Base-by-base conservation (phyloP, 306 rosid genomes). In the Ormosia emarginata region DNA sequence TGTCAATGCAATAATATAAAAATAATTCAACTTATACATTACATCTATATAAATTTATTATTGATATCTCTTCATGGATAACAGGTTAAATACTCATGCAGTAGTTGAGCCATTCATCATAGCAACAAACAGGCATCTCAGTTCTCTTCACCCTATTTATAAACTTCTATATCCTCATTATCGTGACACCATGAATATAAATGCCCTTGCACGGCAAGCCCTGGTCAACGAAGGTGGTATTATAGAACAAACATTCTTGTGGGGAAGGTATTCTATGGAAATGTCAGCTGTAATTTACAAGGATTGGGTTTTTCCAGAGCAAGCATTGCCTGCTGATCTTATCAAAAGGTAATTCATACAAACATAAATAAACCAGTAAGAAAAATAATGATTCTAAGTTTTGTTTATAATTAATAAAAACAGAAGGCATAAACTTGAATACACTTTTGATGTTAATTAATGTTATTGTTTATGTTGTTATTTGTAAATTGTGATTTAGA, bases 31-130 rank as follows among this genome's bases (percentile, higher is more conserved):
- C 39, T 2, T 3, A 17, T 33, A 29, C 43, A 24, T 47, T 44
- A 44, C 65, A n/a, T n/a, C 4, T 61, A 63, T 61, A 63, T 53
- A 15, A 49, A 18, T 32, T 18, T 12, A 34, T 33, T 57, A 56
- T 13, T 74, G 32, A 17, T 41, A 70, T 15, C 14, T 56, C 9
- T 47, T 58, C 41, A 71, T 76, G 75, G 77, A 34, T 81, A 8
- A 39, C 78, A 90, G 92, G 94, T 77, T 92, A 82, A 85, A 91
- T 13, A 92, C 95, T 57, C 95, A 92, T 73, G 96, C 93, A 34
- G 90, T 76, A 34, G 82, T 90, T 71, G 96, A 90, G 67, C 93
- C 96, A 33, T 89, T 84, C 50, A 43, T 84, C 53, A 79, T 79
- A 29, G 84, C 84, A 58, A 84, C 87, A 79, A 74, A 84, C 4